Conservation (phyloP, 164 flowering plant species). For the Vitis labrusca region DNA sequence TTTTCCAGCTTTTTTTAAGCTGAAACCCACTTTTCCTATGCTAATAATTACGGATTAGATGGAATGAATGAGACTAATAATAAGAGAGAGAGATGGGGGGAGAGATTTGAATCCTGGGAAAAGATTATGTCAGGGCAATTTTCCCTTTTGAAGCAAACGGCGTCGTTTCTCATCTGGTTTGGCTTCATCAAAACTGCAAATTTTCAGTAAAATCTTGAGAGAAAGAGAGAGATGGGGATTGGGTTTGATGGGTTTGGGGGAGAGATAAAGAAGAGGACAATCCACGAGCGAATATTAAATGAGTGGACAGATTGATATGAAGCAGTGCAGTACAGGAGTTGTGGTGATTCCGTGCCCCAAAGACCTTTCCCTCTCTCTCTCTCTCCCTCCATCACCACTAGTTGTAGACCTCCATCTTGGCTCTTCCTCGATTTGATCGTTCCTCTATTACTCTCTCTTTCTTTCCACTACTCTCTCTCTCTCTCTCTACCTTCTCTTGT, state of each 20-base stretch:
- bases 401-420: not conserved
- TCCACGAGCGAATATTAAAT: constrained; percentile 29
- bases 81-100: constrained; percentile 4
- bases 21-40: constrained; percentile 9
- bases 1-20: constrained; percentile 33
- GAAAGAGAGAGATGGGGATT: not conserved
- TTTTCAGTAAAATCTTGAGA: no score
- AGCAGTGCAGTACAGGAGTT: constrained; percentile 5
- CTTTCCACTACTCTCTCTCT: constrained; percentile 10
- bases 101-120: not conserved
- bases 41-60: constrained; percentile 33
- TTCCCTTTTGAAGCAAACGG: no score
- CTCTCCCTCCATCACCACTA: not conserved
- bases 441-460: constrained; percentile 13
- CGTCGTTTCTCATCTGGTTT: no score
- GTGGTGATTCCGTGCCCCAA: constrained; percentile 29
- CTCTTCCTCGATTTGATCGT: constrained; percentile 32
- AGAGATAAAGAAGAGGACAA: constrained; percentile 15
- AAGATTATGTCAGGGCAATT: not conserved
- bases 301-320: constrained; percentile 33
- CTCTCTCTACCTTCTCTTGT: constrained; percentile 9
- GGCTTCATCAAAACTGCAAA: no score
- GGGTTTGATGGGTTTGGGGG: not conserved
- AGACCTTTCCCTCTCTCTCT: constrained; percentile 9
- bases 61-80: constrained; percentile 25